A percentile compares a stretch with the other conserved stretches of the same genome.
Evolutionary conservation across 1,284 basidiomycete genomes (phyloP).

Genomic region (Inonotus obliquus): DNA sequence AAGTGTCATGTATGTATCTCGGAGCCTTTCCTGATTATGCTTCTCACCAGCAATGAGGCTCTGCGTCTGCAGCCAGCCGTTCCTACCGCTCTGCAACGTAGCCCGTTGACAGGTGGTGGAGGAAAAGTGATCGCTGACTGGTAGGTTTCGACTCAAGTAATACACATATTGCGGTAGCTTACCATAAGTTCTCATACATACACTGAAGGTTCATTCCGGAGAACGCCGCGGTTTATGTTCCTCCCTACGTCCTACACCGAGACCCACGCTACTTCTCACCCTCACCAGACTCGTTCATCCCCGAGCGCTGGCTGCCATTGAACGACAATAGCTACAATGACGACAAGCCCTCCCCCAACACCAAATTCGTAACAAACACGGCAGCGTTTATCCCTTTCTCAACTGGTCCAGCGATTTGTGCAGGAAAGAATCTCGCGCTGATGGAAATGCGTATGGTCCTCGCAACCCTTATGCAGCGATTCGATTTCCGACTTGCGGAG

Average conservation of each 20-base stretch:
- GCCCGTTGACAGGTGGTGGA: conserved; percentile 4
- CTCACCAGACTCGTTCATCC: conserved; percentile 36
- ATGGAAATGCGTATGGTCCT: conserved; percentile 29
- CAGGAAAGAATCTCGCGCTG: conserved; percentile 30
- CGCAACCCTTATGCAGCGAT: conserved; percentile 27
- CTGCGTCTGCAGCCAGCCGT: conserved; percentile 12
- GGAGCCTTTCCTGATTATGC: background rate
- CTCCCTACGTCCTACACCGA: conserved; percentile 43
- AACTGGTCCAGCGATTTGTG: conserved; percentile 32
- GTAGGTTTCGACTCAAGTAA: background rate
- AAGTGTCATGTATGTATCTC: conserved; percentile 11
- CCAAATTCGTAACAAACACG: conserved; percentile 27
- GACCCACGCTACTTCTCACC: conserved; percentile 36
- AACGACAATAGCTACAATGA: too few relatives aligned
- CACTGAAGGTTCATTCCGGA: conserved; percentile 41
- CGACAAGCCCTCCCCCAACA: background rate
- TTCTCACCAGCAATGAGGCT: background rate
- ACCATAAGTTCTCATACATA: background rate
- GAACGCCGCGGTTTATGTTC: conserved; percentile 42
- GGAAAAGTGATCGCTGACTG: conserved; percentile 5
- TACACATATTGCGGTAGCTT: too few relatives aligned
- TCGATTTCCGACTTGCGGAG: conserved; percentile 28
- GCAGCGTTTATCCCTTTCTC: conserved; percentile 35
- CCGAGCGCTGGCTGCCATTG: conserved; percentile 39
- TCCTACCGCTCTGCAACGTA: conserved; percentile 7